These are phyloP conservation scores for Balakata baccata DNA, from an alignment of 345 rosid genomes.

Conservation along the genomic window DNA sequence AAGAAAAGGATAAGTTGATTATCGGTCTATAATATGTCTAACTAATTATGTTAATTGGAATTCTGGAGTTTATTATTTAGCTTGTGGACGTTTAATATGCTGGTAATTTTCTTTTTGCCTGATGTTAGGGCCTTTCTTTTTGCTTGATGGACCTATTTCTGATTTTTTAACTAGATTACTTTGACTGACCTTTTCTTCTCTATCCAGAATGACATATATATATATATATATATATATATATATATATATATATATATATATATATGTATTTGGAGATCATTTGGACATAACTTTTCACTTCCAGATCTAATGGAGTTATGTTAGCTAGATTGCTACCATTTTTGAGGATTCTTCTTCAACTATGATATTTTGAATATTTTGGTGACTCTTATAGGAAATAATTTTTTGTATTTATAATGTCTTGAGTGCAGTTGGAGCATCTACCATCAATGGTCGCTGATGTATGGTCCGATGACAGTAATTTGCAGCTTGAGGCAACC, in stretches of 20 bases:
- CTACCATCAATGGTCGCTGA: slow-evolving; percentile 71
- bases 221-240: no score
- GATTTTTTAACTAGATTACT: not conserved
- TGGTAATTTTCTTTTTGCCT: no score
- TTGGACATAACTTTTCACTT: not conserved
- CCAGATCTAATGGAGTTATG: not conserved
- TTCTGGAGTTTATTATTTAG: not conserved
- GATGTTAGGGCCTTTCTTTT: not conserved
- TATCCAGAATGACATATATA: no score
- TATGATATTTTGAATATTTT: not conserved
- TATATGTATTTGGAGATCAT: no score
- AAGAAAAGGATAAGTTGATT: not conserved
- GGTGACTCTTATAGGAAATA: not conserved
- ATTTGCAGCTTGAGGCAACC: slow-evolving; percentile 68
- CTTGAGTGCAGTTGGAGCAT: slow-evolving; percentile 54
- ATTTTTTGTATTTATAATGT: not conserved
- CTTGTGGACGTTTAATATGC: no score
- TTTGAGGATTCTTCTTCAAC: not conserved
- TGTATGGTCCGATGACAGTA: slow-evolving; percentile 56
- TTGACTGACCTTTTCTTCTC: not conserved
- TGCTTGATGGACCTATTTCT: not conserved
- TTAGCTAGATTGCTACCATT: not conserved
- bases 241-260: no score
- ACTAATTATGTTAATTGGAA: not conserved
- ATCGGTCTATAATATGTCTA: not conserved